phyloP scores from a whole-genome alignment of 768 basidiomycete species.

The Daedalea quercina region DNA sequence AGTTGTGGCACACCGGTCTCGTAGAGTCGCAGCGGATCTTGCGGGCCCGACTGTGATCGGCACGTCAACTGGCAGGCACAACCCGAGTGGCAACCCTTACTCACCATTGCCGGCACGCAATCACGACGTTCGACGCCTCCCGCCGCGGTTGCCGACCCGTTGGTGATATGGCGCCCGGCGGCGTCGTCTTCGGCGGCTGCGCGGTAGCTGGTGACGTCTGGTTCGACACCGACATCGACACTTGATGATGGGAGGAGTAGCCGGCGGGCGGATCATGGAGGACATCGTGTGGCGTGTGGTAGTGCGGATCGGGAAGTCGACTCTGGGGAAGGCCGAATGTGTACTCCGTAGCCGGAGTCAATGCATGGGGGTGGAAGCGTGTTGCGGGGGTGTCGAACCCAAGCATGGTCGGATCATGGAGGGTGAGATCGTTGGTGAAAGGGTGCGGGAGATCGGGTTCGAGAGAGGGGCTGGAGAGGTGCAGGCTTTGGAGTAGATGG shows the following conservation, averaged over 20 bases:
- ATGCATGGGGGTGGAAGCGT: conserved; percentile 15
- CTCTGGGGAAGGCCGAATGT: conserved; percentile 22
- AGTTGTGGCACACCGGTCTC: conserved; percentile 77
- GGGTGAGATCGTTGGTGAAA: conserved; percentile 13
- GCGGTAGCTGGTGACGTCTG: conserved; percentile 11
- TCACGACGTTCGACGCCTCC: conserved; percentile 54
- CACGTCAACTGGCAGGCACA: conserved; percentile 6
- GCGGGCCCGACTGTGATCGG: conserved; percentile 56
- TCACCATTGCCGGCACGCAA: conserved; percentile 83
- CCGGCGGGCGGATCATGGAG: conserved; percentile 15
- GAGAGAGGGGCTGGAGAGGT: conserved; percentile 17
- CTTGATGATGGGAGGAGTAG: conserved; percentile 15
- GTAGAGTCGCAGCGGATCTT: conserved; percentile 87
- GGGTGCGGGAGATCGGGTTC: conserved; percentile 18
- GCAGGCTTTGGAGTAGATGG: conserved; percentile 22
- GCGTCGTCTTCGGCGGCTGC: conserved; percentile 11
- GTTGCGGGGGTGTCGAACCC: conserved; percentile 15
- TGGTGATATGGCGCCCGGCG: conserved; percentile 14
- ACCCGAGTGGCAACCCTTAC: conserved; percentile 12
- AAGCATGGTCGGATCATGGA: conserved; percentile 20
- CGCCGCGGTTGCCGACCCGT: conserved; percentile 16
- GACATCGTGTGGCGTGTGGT: conserved; percentile 16
- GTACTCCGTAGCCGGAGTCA: conserved; percentile 19
- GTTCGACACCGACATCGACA: conserved; percentile 12
- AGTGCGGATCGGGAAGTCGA: conserved; percentile 18